These are phyloP conservation scores for Coccomyxa sp. DNA, from an alignment of 139 green algal species.

Conservation along the genomic window DNA sequence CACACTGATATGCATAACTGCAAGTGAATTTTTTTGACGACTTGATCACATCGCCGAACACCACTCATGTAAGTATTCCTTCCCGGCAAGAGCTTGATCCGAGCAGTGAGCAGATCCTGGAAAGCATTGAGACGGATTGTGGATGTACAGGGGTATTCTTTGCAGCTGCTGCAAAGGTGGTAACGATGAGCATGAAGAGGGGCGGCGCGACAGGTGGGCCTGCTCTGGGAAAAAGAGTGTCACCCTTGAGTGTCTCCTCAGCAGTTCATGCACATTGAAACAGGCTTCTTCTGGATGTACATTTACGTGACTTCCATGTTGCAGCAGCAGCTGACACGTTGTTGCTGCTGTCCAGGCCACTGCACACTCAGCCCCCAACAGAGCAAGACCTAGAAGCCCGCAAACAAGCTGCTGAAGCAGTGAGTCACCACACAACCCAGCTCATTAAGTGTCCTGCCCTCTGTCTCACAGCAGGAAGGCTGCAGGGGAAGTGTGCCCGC, in stretches of 20 bases:
- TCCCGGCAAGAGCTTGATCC: not conserved
- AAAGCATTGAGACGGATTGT: not conserved
- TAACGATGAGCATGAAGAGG: not conserved
- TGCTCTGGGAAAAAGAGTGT: too few species aligned
- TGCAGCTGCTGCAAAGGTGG: not conserved
- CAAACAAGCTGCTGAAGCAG: not conserved
- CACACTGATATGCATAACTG: not conserved
- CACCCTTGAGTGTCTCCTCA: too few species aligned
- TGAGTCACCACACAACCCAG: too few species aligned
- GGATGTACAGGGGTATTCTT: not conserved
- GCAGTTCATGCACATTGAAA: too few species aligned
- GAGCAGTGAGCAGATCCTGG: not conserved
- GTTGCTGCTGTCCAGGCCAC: not conserved
- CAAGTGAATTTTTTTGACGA: not conserved
- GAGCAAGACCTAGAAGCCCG: not conserved
- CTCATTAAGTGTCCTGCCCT: too few species aligned
- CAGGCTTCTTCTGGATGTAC: not conserved
- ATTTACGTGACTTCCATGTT: not conserved
- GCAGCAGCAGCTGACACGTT: not conserved
- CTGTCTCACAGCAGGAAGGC: too few species aligned
- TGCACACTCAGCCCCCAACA: not conserved
- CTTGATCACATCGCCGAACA: too few species aligned
- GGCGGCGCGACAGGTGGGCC: not conserved
- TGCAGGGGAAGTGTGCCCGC: too few species aligned
- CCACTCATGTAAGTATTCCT: not conserved